These are phyloP conservation scores for Papiliotrema terrestris DNA, from an alignment of 1,284 basidiomycete genomes.

Conservation along the genomic window DNA sequence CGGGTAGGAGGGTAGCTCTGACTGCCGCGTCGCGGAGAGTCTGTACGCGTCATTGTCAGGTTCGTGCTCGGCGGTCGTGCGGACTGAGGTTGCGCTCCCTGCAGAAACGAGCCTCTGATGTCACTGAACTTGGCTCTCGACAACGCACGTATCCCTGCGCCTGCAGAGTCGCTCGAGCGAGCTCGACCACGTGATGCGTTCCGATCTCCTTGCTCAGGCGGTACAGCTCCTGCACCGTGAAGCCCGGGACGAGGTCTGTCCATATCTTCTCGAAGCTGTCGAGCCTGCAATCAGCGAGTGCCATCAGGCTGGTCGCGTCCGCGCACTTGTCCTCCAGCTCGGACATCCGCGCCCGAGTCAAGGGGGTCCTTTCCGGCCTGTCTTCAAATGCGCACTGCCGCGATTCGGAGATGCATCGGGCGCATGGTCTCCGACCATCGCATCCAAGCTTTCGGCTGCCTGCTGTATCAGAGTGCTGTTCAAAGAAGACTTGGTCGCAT, in stretches of 20 bases:
- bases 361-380: constrained; percentile 7
- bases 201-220: neutral
- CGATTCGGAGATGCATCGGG: constrained; percentile 9
- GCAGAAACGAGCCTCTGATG: no score
- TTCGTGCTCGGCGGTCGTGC: neutral
- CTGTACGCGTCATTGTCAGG: neutral
- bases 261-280: neutral
- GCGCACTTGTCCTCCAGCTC: constrained; percentile 22
- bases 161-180: neutral
- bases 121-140: no score
- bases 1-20: constrained; percentile 1
- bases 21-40: neutral
- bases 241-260: neutral
- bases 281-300: neutral
- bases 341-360: constrained; percentile 23
- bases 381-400: constrained; percentile 11
- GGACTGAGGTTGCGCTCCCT: neutral
- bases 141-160: no score
- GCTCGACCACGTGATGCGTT: neutral
- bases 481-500: no score
- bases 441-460: constrained; percentile 16
- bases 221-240: neutral
- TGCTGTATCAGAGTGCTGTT: neutral
- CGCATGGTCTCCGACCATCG: constrained; percentile 8
- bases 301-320: neutral